These are phyloP conservation scores for Puccinia coronata DNA, from an alignment of 1,284 basidiomycete genomes.

Conservation along the genomic window DNA sequence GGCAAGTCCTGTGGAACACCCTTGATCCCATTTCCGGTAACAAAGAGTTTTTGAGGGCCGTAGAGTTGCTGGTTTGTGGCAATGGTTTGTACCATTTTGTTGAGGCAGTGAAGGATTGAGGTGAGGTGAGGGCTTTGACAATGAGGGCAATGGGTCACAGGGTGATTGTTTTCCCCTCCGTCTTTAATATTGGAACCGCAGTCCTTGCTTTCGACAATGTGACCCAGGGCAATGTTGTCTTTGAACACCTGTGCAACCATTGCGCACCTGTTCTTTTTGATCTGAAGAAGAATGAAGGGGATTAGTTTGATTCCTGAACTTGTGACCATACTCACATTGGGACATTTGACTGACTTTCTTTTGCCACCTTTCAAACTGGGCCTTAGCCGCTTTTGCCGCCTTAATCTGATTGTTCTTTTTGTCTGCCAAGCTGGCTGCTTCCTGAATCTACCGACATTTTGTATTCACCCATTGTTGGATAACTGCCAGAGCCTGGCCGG, in stretches of 20 bases:
- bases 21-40: neutral
- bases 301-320: too few species aligned
- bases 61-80: too few species aligned
- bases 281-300: too few species aligned
- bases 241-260: neutral
- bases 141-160: neutral
- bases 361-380: neutral
- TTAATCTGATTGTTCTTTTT: neutral
- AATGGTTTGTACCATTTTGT: neutral
- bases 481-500: too few species aligned
- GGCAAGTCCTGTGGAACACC: constrained; percentile 11
- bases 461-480: too few species aligned
- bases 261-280: too few species aligned
- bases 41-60: too few species aligned
- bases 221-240: neutral
- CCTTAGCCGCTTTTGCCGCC: too few species aligned
- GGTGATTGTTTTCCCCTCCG: neutral
- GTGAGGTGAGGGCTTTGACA: too few species aligned
- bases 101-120: too few species aligned
- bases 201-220: too few species aligned
- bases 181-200: neutral
- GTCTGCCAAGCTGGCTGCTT: neutral
- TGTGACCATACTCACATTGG: too few species aligned
- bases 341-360: constrained; percentile 1
- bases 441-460: neutral